Conservation (phyloP, 352 stramenopile species). For the Halophytophthora polymorphica region DNA sequence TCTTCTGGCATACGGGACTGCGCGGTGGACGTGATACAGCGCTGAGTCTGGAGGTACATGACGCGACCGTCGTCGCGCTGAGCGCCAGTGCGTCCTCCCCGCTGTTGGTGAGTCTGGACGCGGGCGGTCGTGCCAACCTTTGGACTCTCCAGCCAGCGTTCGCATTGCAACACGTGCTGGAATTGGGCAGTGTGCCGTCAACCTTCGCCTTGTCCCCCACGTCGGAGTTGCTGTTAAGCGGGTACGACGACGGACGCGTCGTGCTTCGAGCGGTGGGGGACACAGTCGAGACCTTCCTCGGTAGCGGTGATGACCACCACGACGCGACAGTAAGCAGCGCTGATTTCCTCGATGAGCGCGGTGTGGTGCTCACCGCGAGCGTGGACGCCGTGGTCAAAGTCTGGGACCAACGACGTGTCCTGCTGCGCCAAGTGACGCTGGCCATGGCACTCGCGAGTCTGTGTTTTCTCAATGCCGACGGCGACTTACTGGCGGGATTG, state of each 20-base stretch:
- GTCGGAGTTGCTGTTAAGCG: constrained; percentile 55
- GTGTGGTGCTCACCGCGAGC: constrained; percentile 52
- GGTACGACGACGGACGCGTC: constrained; percentile 63
- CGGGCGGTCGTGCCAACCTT: constrained; percentile 34
- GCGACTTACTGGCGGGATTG: constrained; percentile 55
- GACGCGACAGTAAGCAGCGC: constrained; percentile 53
- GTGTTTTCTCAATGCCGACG: constrained; percentile 65
- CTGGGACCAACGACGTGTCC: constrained; percentile 58
- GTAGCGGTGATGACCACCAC: constrained; percentile 40
- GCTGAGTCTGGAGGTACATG: constrained; percentile 52
- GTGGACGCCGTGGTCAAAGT: constrained; percentile 73
- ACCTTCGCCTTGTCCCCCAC: constrained; percentile 49
- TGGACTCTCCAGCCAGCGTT: constrained; percentile 65
- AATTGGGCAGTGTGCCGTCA: constrained; percentile 42
- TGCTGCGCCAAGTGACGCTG: constrained; percentile 57
- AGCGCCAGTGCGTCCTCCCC: constrained; percentile 39
- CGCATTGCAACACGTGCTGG: constrained; percentile 44
- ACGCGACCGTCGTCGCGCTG: constrained; percentile 41
- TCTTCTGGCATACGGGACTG: constrained; percentile 71
- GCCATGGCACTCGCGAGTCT: constrained; percentile 56
- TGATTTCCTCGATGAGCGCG: constrained; percentile 62
- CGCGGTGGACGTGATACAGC: constrained; percentile 28
- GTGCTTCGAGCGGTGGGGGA: constrained; percentile 46
- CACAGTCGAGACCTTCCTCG: constrained; percentile 32
- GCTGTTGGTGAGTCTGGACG: constrained; percentile 56